phyloP scores from a whole-genome alignment of 345 rosid genomes.

The Erucastrum elatum region DNA sequence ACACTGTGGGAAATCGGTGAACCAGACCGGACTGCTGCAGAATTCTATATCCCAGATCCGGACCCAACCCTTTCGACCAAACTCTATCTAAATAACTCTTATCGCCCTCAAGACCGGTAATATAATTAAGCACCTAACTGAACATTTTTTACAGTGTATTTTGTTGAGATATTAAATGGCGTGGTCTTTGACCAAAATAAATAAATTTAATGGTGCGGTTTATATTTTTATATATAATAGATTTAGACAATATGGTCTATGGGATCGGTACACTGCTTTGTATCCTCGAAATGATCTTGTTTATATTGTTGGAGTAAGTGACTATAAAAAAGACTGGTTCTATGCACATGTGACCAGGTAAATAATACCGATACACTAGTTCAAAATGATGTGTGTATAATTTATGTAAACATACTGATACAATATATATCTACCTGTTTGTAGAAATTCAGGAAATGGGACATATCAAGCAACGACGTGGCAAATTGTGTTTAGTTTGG shows the following conservation, averaged over 20 bases:
- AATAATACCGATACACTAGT: background rate
- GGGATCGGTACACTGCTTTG: conserved; percentile 62
- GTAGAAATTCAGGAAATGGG: conserved; percentile 27
- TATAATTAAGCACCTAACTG: background rate
- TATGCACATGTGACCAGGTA: conserved; percentile 79
- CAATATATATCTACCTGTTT: background rate
- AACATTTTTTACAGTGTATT: background rate
- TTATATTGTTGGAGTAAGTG: conserved; percentile 47
- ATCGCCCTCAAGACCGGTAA: conserved; percentile 41
- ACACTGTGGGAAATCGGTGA: conserved; percentile 86
- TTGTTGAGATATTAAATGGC: background rate
- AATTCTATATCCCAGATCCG: conserved; percentile 68
- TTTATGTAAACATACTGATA: conserved; percentile 37
- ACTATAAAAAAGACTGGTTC: conserved; percentile 68
- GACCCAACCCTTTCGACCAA: conserved; percentile 52
- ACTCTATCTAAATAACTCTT: conserved; percentile 31
- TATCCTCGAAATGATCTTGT: conserved; percentile 56
- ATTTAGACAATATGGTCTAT: conserved; percentile 77
- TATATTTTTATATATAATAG: conserved; percentile 15
- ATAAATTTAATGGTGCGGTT: background rate
- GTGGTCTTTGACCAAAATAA: background rate
- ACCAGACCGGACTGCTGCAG: conserved; percentile 76
- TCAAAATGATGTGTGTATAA: background rate
- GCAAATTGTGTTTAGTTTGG: conserved; percentile 55
- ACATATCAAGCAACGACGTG: conserved; percentile 59